Conservation (phyloP, 2,329 filamentous ascomycete genomes). For the Penicillium sp. region DNA sequence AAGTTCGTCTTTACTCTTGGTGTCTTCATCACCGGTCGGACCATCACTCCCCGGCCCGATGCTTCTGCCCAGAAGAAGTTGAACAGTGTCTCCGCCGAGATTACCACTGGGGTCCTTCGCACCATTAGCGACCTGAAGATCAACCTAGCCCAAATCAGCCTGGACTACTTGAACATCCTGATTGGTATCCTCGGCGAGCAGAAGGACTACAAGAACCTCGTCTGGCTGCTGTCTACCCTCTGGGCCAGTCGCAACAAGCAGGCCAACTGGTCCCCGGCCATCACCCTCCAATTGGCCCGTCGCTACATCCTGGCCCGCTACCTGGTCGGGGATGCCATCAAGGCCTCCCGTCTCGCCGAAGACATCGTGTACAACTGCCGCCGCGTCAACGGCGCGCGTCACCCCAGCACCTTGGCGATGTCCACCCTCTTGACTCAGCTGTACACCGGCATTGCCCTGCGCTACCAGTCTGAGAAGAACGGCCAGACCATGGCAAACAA, state of each 20-base stretch:
- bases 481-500: slow-evolving; percentile 33
- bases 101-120: slow-evolving; percentile 40
- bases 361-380: slow-evolving; percentile 54
- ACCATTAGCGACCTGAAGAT: slow-evolving; percentile 40
- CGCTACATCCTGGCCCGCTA: slow-evolving; percentile 49
- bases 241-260: slow-evolving; percentile 46
- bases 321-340: slow-evolving; percentile 43
- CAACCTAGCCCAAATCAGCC: slow-evolving; percentile 40
- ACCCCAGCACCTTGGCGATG: slow-evolving; percentile 46
- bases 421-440: slow-evolving; percentile 48
- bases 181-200: slow-evolving; percentile 44
- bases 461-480: slow-evolving; percentile 32
- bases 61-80: slow-evolving; percentile 36
- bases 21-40: slow-evolving; percentile 35
- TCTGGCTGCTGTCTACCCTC: slow-evolving; percentile 40
- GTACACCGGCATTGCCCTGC: slow-evolving; percentile 42
- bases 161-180: slow-evolving; percentile 42
- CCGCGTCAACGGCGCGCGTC: slow-evolving; percentile 47
- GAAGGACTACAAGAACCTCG: slow-evolving; percentile 42
- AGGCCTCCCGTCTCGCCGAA: slow-evolving; percentile 47
- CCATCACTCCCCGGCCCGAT: slow-evolving; percentile 33
- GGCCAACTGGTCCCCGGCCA: slow-evolving; percentile 36
- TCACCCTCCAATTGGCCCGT: slow-evolving; percentile 49
- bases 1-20: slow-evolving; percentile 36
- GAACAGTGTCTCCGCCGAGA: slow-evolving; percentile 37